A percentile compares a stretch with the other conserved stretches of the same genome.
Evolutionary conservation across 192 early-diverging fungal genomes (phyloP).

Genomic region (Rhizoclosmatium sp.): DNA sequence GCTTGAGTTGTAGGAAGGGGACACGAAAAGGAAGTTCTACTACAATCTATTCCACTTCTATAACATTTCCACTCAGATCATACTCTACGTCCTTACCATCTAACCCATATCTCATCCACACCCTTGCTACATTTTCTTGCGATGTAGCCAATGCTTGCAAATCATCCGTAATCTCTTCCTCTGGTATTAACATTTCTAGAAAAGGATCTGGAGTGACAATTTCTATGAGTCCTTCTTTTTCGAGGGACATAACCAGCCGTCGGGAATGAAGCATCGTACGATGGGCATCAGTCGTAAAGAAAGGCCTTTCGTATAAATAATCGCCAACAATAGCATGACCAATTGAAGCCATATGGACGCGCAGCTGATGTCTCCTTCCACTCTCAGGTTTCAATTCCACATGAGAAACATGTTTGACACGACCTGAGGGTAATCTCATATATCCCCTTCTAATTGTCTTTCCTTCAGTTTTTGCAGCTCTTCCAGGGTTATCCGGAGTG

Average conservation of each 20-base stretch:
- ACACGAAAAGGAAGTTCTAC: too few species aligned
- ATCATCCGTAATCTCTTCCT: conserved; percentile 15
- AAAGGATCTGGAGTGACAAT: conserved; percentile 24
- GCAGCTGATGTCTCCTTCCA: conserved; percentile 45
- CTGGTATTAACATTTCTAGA: not conserved
- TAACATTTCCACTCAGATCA: not conserved
- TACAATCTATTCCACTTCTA: not conserved
- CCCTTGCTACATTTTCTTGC: not conserved
- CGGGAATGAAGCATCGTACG: conserved; percentile 48
- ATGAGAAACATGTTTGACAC: conserved; percentile 31
- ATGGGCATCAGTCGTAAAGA: conserved; percentile 29
- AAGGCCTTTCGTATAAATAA: conserved; percentile 40
- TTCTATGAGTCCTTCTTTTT: conserved; percentile 6
- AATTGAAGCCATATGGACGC: conserved; percentile 41
- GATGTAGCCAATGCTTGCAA: not conserved
- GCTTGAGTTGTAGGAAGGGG: too few species aligned
- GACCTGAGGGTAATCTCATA: not conserved
- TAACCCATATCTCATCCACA: conserved; percentile 32
- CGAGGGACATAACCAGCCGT: conserved; percentile 12
- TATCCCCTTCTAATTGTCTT: conserved; percentile 14
- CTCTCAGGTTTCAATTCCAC: conserved; percentile 38
- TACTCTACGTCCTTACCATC: conserved; percentile 1
- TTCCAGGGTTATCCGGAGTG: conserved; percentile 40
- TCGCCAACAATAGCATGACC: conserved; percentile 48
- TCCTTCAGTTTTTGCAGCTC: conserved; percentile 18